Evolutionary conservation across 768 basidiomycete genomes (phyloP), one percentile per base, ranked within the genome.

Genomic region (Leccinum aurantiacum): DNA sequence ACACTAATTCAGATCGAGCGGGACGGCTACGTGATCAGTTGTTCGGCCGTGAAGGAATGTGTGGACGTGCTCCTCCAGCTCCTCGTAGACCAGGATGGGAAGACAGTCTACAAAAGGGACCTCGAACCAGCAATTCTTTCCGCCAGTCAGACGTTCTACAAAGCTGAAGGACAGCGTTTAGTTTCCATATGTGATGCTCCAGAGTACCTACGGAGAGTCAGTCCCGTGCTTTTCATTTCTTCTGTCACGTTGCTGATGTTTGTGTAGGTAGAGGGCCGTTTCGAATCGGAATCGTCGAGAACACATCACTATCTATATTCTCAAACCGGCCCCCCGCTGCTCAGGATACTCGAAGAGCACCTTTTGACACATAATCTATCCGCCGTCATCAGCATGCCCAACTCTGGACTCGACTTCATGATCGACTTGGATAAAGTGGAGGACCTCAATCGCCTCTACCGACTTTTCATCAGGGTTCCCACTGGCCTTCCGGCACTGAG

Each of bases 1-100:
- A 83, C 83, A 31, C 91, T 95, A 75, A 87, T 99, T 57, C 90
- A 86, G 61, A 85, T 93, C 56, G 97, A 99, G 68, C 89, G 97
- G 15, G 90, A 95, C 63, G 95, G 95, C 25, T 91, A 90, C 69
- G 84, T 84, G 50, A 93, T 98, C 68, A 93, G 92, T 68, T 89
- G 91, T n/a, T 93, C 93, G 2, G 87, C 91, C 3, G 86, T 98
- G 54, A 90, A 92, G 68, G 90, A 89, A 64, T 93, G 90, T 63
- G 87, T 95, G 22, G 91, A 94, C 46, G 87, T 98, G 49, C 82
- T 97, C 50, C 76, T 90, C 41, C 82, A 87, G 58, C 81, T 98
- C 29, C 76, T 80, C 10, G 79, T 81, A 33, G 80, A 80, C 17
- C 74, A 75, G 22, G 78, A 76, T 19, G 80, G 77, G 38, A 74